Evolutionary conservation across 1,284 basidiomycete genomes (phyloP).

Genomic region (Naganishia albida): DNA sequence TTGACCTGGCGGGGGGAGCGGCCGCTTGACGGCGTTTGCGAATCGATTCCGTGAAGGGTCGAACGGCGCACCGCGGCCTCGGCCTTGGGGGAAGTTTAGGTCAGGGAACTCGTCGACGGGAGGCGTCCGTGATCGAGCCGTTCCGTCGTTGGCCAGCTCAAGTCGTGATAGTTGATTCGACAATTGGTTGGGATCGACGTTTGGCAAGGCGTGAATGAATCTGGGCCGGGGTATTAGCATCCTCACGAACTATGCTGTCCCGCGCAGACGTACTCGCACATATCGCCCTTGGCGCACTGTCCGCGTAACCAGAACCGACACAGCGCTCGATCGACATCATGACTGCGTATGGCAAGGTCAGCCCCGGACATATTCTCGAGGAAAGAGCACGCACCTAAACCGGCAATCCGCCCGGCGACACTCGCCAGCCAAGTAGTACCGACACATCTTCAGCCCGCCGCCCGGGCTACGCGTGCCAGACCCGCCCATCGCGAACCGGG

Average conservation of each 20-base stretch:
- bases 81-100: conserved; percentile 43
- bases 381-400: conserved; percentile 71
- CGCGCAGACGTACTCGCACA: conserved; percentile 56
- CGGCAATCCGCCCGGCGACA: conserved; percentile 94
- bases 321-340: conserved; percentile 86
- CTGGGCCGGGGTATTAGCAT: conserved; percentile 32
- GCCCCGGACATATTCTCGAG: background rate
- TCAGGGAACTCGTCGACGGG: conserved; percentile 85
- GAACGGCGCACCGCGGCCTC: conserved; percentile 55
- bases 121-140: conserved; percentile 44
- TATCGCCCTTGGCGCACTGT: conserved; percentile 90
- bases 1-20: conserved; percentile 40
- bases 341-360: conserved; percentile 57
- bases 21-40: conserved; percentile 57
- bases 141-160: conserved; percentile 59
- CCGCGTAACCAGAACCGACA: conserved; percentile 98
- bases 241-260: conserved; percentile 28
- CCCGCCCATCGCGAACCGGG: conserved; percentile 39
- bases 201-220: conserved; percentile 85
- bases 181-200: conserved; percentile 49
- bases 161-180: conserved; percentile 70
- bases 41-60: conserved; percentile 84
- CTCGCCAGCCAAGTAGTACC: conserved; percentile 95
- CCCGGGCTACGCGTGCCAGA: conserved; percentile 60
- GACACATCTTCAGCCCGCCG: conserved; percentile 71